Evolutionary conservation across 78 protist genomes (phyloP), one percentile per base, ranked within the genome.

Genomic region (Abeoforma whisleri): DNA sequence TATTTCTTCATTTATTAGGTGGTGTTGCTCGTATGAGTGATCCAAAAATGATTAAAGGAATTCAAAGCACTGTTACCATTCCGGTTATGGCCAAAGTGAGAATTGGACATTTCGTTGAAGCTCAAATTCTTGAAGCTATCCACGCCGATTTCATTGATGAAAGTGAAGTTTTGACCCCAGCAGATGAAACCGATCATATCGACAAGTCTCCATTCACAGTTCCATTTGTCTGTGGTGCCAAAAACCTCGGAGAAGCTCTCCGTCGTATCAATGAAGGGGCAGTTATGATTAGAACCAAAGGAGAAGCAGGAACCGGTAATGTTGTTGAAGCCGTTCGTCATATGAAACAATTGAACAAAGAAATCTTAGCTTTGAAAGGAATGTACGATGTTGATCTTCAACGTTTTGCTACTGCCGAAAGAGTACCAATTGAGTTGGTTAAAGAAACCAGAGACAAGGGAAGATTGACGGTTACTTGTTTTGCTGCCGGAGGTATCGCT

Each of bases 401-500:
- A 74, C 70, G 87, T 33, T 94, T 82, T 71, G 98, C 97, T 23
- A 94, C 91, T 89, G 95, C 92, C 62, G 91, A 93, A 68, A 89
- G 87, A 72, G 98, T 94, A 16, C 97, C 98, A 1, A 74, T 82
- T 38, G 89, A 86, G 37, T 92, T 96, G 34, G 93, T 88, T 38
- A 28, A 75, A 93, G 84, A 89, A 88, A 87, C 87, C n/a, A 85
- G 81, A 48, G 89, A 87, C 74, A 70, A 93, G 1, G 96, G 96
- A 39, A 86, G 95, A n/a, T 88, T 96, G 68, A 97, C 98, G 38
- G 98, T 94, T n/a, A 96, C 93, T 76, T 92, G 93, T 89, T 96
- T 96, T 74, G 97, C 97, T 30, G 98, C 98, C 31, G 98, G 98
- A 72, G 97, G 98, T 74, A 90, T 96, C 23, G 96, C 97, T 2